Percentiles rank a stretch among this genome's conserved stretches.
These are phyloP conservation scores for Eucalyptus urophylla DNA, from an alignment of 345 rosid genomes.

Conservation along the genomic window DNA sequence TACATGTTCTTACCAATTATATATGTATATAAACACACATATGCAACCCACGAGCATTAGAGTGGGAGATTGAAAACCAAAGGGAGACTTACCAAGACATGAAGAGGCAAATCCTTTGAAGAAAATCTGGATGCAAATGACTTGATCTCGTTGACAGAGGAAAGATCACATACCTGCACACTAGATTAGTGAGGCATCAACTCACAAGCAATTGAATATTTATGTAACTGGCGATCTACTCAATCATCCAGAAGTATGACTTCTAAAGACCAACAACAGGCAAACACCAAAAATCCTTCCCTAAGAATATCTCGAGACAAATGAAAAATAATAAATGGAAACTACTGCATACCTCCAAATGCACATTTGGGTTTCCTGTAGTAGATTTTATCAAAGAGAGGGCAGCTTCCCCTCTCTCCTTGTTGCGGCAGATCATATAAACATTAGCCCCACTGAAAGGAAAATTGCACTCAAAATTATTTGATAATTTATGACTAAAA, in stretches of 20 bases:
- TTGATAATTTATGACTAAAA: background rate
- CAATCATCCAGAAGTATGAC: background rate
- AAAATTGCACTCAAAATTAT: background rate
- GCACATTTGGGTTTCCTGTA: slow-evolving; percentile 69
- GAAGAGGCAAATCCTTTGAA: slow-evolving; percentile 58
- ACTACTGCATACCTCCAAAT: slow-evolving; percentile 51
- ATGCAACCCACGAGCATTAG: background rate
- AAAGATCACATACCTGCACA: slow-evolving; percentile 84
- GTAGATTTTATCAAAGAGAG: slow-evolving; percentile 54
- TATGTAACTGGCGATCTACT: background rate
- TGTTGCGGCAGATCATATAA: slow-evolving; percentile 75
- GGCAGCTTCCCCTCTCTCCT: slow-evolving; percentile 81
- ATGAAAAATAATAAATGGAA: background rate
- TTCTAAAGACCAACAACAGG: background rate
- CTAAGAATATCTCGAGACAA: background rate
- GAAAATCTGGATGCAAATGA: slow-evolving; percentile 72
- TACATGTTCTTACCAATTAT: background rate
- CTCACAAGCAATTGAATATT: background rate
- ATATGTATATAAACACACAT: background rate
- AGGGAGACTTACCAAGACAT: slow-evolving; percentile 43
- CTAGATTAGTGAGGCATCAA: background rate
- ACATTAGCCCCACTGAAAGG: slow-evolving; percentile 70
- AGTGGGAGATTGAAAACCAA: background rate
- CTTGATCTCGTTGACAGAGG: slow-evolving; percentile 62
- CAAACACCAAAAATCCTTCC: background rate